Percentiles rank a stretch among this genome's conserved stretches.
These are phyloP conservation scores for Bolboschoenoplectus hybrid DNA, from an alignment of 202 grass and related monocot genomes.

Conservation along the genomic window DNA sequence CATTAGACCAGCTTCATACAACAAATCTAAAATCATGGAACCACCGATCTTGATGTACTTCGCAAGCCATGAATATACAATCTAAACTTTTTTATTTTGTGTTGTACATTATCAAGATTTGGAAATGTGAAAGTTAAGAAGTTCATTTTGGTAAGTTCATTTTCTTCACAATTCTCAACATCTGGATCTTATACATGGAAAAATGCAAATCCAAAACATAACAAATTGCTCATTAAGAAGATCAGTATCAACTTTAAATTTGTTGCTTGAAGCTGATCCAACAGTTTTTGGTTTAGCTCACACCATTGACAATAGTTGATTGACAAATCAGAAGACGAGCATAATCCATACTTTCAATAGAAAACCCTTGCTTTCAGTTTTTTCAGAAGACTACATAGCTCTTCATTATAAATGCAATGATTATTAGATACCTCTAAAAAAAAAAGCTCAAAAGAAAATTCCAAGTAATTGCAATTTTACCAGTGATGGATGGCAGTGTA, in stretches of 20 bases:
- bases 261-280: background rate
- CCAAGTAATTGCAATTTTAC: conserved; percentile 46
- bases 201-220: background rate
- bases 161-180: background rate
- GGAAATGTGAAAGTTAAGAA: background rate
- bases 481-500: conserved; percentile 96
- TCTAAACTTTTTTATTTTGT: background rate
- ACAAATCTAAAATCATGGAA: background rate
- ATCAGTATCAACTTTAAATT: background rate
- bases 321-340: background rate
- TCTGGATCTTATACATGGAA: background rate
- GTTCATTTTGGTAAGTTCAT: background rate
- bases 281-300: background rate
- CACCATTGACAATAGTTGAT: background rate
- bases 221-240: background rate
- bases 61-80: background rate
- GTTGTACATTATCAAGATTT: background rate
- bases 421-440: background rate
- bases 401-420: conserved; percentile 4
- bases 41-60: background rate
- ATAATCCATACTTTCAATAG: background rate
- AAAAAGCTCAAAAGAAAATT: conserved; percentile 15
- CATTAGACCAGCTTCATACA: background rate
- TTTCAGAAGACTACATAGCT: background rate
- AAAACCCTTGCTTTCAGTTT: background rate